Base-by-base conservation (phyloP, 208 protist species). In the Porcisia deanei region DNA sequence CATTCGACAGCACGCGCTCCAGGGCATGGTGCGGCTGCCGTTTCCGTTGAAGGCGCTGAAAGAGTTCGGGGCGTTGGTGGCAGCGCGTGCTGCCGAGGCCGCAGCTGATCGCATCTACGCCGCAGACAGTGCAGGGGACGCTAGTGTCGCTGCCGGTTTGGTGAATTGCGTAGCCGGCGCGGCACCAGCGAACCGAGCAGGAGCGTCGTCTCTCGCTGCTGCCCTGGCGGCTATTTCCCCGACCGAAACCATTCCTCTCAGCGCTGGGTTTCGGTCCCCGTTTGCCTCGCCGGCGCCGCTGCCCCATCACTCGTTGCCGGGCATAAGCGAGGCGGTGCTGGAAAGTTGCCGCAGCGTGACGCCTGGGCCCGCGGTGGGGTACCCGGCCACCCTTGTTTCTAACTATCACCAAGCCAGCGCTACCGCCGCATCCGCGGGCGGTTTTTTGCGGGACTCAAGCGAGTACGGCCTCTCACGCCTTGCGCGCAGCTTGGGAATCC, bases 1-100 rank as follows among this genome's bases (percentile, higher is more conserved):
- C 4, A 73, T 96, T 20, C 76, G 86, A 12, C 77, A 75, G 22
- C 85, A 92, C 76, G 86, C 89, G 3, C 65, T 76, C 72, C 74
- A 79, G 57, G 71, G 78, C 16, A 47, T 80, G 18, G 82, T 86
- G 69, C 87, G 85, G 43, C 68, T 77, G 43, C 84, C 91, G 16
- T 78, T 90, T 25, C 91, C 89, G 4, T 39, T 88, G 34, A 80
- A 63, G 20, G 80, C 83, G 55, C 76, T 92, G 58, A 82, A 85
- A 67, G 91, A 96, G 72, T 85, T 75, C 63, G 87, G 77, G 2
- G 87, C 87, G 58, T 45, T 85, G 57, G 75, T 81, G 34, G 68
- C 72, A 20, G 78, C 71, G 73, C 78, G 78, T 0, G 72, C 78
- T 7, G 78, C 78, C 10, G 78, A 82, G 61, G 73, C 66, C 3